Percentiles rank a stretch among this genome's conserved stretches.
Evolutionary conservation across 345 rosid genomes (phyloP).

Genomic region (Zanthoxylum bungeanum): DNA sequence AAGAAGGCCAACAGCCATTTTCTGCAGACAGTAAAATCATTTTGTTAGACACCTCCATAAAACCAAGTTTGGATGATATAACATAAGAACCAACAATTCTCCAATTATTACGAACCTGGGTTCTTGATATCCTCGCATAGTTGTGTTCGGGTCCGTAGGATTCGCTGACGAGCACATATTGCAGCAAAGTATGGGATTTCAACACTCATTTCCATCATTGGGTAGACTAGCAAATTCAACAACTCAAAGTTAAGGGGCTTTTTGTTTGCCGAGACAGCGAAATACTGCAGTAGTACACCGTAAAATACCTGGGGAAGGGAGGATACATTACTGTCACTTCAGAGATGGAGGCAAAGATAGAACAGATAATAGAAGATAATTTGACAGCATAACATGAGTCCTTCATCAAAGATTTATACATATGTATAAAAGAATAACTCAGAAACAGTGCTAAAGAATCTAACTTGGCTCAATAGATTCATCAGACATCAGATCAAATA

Average conservation of each 20-base stretch:
- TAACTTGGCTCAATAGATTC: constrained; percentile 9
- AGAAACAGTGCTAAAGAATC: not conserved
- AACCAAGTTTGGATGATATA: constrained; percentile 1
- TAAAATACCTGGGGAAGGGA: constrained; percentile 68
- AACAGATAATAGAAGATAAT: constrained; percentile 1
- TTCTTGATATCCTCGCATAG: constrained; percentile 73
- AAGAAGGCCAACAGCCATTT: constrained; percentile 80
- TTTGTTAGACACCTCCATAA: not conserved
- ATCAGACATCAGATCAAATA: not conserved
- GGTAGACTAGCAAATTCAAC: constrained; percentile 77
- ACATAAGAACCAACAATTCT: not conserved
- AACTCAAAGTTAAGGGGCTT: constrained; percentile 76
- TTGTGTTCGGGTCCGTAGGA: constrained; percentile 53
- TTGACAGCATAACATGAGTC: not conserved
- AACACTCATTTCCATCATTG: constrained; percentile 78
- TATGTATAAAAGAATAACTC: not conserved
- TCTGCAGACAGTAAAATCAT: constrained; percentile 40
- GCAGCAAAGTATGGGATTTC: constrained; percentile 97
- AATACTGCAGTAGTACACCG: constrained; percentile 84
- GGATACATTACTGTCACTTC: constrained; percentile 14
- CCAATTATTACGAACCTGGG: constrained; percentile 46
- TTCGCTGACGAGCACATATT: constrained; percentile 89
- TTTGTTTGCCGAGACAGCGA: constrained; percentile 71
- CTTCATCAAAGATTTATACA: not conserved
- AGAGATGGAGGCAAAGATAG: not conserved